Evolutionary conservation across 768 basidiomycete genomes (phyloP), one percentile per base, ranked within the genome.

Genomic region (Fistulinella prunicolor): DNA sequence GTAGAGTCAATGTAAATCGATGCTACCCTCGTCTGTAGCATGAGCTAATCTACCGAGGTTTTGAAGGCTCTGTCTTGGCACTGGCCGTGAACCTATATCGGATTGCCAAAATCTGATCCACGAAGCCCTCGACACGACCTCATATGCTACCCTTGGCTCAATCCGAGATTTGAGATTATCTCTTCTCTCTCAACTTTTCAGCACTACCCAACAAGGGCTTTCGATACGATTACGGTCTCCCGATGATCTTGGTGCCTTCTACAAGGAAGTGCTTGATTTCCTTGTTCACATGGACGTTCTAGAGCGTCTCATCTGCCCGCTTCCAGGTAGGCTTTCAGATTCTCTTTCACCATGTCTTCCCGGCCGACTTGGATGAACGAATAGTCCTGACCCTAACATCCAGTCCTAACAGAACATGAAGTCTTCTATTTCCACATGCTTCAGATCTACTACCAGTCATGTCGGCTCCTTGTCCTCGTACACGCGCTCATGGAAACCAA

Each of bases 381-480:
- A 37, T 51, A 51, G 51, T 51, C 56, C 60, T 55, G 48, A 59
- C 60, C 50, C 61, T 59, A 32, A 58, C 51, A 26, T 39, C 19
- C 46, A 78, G 77, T 77, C 46, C 58, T 73, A 39, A 64, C 70
- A 51, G 67, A 70, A 47, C 54, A 70, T 42, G 77, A 78, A 50
- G 55, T 52, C 26, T 74, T 75, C 49, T 67, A 76, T 50, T 71
- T 70, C 44, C 64, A 68, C 21, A 73, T 74, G 63, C 62, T 74
- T 28, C 54, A 67, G 9, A 57, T 75, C 32, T 66, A 72, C 45
- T 75, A 69, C 49, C 64, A 73, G 38, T 69, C 66, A 4, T 74
- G 71, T 49, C 66, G 69, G 21, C 63, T 78, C 26, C 50, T 72
- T 26, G 61, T 72, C 22, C 42, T 72, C 24, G 61, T 74, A 19